Base-by-base conservation (phyloP, 371 early-diverging fungal genomes). In the Choanephora cucurbitarum region DNA sequence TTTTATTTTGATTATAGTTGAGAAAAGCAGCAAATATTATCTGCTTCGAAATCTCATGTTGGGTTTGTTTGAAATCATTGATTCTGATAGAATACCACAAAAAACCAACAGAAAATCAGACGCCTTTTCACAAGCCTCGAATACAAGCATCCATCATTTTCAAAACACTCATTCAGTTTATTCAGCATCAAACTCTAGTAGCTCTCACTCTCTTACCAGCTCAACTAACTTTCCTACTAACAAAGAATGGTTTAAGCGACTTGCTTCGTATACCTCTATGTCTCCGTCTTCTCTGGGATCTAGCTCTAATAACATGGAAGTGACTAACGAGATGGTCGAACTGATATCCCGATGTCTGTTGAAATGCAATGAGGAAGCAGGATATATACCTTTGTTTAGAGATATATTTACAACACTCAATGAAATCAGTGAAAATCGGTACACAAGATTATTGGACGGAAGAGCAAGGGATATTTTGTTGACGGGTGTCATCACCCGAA, bases 1-100 rank as follows among this genome's bases (percentile, higher is more conserved):
- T n/a, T 50, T 37, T 17, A 0, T 23, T 32, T 17, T 19, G 5
- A n/a, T 32, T 31, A 21, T 44, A 75, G 84, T 84, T 24, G 84
- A 84, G 46, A 77, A 77, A 52, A 63, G 70, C 22, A 79, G 80
- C 13, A 79, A 80, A 60, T 82, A 77, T 49, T 84, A 76, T 46
- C 60, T 73, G 13, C 17, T 78, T 24, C 71, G 68, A 52, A 72
- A 69, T 45, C 45, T 84, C 5, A 56, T 84, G 37, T 53, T 82
- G 8, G 67, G 69, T 0, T 13, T 84, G 11, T 77, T 84, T 58
- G 82, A 82, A 18, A 67, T 80, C 18, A 74, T 83, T 51, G 59
- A 62, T 40, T 62, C 74, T 10, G 73, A 69, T 31, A 56, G 40
- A 31, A 47, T 72, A 28, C 72, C 75, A 24, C 33, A 46, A 2